Evolutionary conservation across 805 yeast genomes (phyloP), one percentile per base, ranked within the genome.

Genomic region (Candida odintsovae): DNA sequence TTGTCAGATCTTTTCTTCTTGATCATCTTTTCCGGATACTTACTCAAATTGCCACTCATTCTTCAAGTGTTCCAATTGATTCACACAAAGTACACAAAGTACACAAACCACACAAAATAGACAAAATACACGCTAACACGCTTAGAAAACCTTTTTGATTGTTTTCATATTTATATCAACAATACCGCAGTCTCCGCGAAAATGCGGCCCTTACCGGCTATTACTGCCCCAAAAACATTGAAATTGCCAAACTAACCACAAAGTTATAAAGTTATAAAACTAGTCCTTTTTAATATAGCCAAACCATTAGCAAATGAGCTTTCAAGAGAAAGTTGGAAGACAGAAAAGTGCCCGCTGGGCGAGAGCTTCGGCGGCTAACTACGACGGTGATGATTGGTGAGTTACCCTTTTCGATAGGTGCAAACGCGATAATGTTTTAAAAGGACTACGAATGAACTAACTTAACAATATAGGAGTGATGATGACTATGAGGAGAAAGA

Each of bases 311-410:
- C n/a, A 20, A 36, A 49, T 49, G 52, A 44, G 47, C 15, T 49
- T 44, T 20, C 39, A 45, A 13, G 59, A 56, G 22, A 44, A 63
- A n/a, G 66, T 70, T 4, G 64, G 48, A 16, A 63, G 74, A 46
- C 59, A 64, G 54, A 69, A 69, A 50, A 67, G 72, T 2, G 63
- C 68, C 37, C 62, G 74, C 35, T 70, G 74, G 74, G 67, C 58
- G 3, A 67, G 68, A 46, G 73, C 71, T 6, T 63, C 70, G 0
- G 61, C 63, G 40, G 68, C 67, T 2, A 66, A 63, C 28, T 70
- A 70, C 45, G 71, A 67, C 48, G 75, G 75, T 22, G 68, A 68
- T 7, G 73, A 65, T 37, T 70, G 75, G 75, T 55, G 31, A 43
- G 61, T 53, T n/a, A n/a, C 31, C 15, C 21, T 23, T 26, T 20